Evolutionary conservation across 2,329 filamentous ascomycete genomes (phyloP).

Genomic region (Myriosclerotinia scirpicola): DNA sequence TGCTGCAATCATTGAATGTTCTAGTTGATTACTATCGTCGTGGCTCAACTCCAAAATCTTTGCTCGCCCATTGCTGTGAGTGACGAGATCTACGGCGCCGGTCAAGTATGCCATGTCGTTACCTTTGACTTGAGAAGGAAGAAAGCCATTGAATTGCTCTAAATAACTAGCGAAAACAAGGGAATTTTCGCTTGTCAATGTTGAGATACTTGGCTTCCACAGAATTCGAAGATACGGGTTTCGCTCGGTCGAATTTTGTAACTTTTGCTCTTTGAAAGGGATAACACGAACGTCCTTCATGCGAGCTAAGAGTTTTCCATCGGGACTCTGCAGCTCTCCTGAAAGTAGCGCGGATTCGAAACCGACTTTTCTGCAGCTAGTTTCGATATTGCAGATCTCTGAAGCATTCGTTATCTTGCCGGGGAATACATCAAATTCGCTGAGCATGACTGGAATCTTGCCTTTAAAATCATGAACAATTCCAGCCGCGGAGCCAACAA

Average conservation of each 20-base stretch:
- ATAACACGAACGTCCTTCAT: conserved; percentile 6
- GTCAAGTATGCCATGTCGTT: not conserved
- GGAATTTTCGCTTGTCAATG: not conserved
- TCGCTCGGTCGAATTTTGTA: too few relatives aligned
- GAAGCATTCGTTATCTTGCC: too few relatives aligned
- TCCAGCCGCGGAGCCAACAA: too few relatives aligned
- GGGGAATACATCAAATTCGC: too few relatives aligned
- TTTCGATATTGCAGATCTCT: too few relatives aligned
- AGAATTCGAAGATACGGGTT: not conserved
- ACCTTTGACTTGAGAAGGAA: not conserved
- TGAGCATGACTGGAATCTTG: too few relatives aligned
- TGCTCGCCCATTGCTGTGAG: not conserved
- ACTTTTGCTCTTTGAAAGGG: too few relatives aligned
- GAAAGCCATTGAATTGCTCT: not conserved
- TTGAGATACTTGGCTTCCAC: not conserved
- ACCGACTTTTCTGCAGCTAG: too few relatives aligned
- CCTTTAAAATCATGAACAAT: too few relatives aligned
- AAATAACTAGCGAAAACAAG: not conserved
- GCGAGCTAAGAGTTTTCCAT: not conserved
- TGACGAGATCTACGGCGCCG: not conserved
- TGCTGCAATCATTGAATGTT: too few relatives aligned
- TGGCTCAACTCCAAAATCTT: not conserved
- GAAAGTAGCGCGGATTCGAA: too few relatives aligned
- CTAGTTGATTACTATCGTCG: too few relatives aligned
- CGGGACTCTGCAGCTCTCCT: not conserved